A percentile compares a stretch with the other conserved stretches of the same genome.
Evolutionary conservation across 441 rosid species (phyloP).

Genomic region (Daphne laureola): DNA sequence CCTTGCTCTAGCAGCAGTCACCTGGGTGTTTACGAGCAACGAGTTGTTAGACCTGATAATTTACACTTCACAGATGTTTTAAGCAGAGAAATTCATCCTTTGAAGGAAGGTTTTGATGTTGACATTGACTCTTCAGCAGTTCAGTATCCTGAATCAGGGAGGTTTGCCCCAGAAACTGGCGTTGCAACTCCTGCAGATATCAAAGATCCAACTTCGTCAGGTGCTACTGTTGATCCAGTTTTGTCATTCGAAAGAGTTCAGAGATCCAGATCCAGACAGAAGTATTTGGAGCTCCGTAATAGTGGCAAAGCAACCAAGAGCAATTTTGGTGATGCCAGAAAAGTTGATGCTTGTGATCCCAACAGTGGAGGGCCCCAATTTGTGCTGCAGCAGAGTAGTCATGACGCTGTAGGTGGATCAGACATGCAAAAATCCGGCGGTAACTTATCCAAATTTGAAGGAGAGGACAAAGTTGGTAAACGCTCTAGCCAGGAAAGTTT

Average conservation of each 20-base stretch:
- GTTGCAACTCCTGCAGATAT: constrained; percentile 45
- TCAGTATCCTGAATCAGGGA: no score
- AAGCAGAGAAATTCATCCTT: constrained; percentile 18
- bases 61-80: constrained; percentile 25
- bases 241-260: constrained; percentile 61
- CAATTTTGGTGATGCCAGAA: constrained; percentile 20
- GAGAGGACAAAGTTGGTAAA: constrained; percentile 15
- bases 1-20: constrained; percentile 29
- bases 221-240: constrained; percentile 27
- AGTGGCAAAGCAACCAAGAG: constrained; percentile 47
- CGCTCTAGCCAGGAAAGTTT: constrained; percentile 17
- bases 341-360: constrained; percentile 20
- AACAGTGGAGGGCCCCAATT: constrained; percentile 29
- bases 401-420: constrained; percentile 16
- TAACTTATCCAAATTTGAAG: constrained; percentile 19
- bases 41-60: constrained; percentile 24
- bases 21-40: constrained; percentile 26
- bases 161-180: constrained; percentile 20
- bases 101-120: constrained; percentile 22
- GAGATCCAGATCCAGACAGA: constrained; percentile 87
- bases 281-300: constrained; percentile 62
- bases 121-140: constrained; percentile 3
- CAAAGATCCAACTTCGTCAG: constrained; percentile 25
- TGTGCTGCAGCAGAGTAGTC: constrained; percentile 33
- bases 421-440: constrained; percentile 26